Evolutionary conservation across 306 rosid genomes (phyloP), one percentile per base, ranked within the genome.

Genomic region (Citrullus colocynthis): DNA sequence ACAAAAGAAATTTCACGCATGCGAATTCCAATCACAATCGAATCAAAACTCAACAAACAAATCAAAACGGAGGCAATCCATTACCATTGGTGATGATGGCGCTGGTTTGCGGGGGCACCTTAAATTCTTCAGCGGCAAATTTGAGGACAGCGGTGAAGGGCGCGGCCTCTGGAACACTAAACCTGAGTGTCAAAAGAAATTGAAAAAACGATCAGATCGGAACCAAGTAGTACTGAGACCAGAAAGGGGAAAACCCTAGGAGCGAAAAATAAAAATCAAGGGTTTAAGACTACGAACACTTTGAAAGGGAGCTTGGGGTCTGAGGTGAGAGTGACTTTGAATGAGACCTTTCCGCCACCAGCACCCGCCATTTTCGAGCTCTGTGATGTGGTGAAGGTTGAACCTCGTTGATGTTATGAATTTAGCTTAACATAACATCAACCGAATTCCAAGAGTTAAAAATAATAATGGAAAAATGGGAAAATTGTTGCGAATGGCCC

Each of bases 281-380:
- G 20, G 37, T 9, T 57, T 3, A 21, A 6, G 36, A 17, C 9
- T 44, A 84, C 83, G 69, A 84, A 92, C 98, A 96, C 96, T 96
- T 92, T 96, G 82, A 96, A 96, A 44, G 99, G 99, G 59, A 96
- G 87, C 84, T 96, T 96, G 1, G 99, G 99, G 93, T 96, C 99
- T 73, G 99, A 96, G 79, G 98, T 96, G 28, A 95, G 99, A 39
- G 96, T 96, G 13, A 96, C 99, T 86, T 92, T 96, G 90, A 96
- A 96, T 66, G 99, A 96, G 45, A 96, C 96, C 85, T 96, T 92
- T 91, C 97, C 99, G 75, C 98, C 97, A 55, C 90, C 82, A 30
- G 76, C 83, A 30, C 28, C 82, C 24, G 96, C 91, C 98, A 93
- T 90, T 79, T 61, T 79, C 78, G 78, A 59, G 58, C 44, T 30